Conservation (phyloP, 805 yeast species). For the Pichia heedii region DNA sequence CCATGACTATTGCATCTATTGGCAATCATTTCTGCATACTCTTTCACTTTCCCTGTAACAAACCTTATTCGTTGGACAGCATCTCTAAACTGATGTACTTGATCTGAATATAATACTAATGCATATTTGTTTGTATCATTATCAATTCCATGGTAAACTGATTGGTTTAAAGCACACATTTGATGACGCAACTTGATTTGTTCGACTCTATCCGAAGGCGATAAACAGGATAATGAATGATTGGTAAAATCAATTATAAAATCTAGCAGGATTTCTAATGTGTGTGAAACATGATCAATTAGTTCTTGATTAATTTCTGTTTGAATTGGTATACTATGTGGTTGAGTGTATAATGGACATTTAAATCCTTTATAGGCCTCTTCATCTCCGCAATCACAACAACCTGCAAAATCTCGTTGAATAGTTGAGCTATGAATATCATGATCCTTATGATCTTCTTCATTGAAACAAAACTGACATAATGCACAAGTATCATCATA, state of each 20-base stretch:
- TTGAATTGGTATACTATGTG: background rate
- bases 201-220: constrained; percentile 17
- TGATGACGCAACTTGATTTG: constrained; percentile 21
- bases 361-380: constrained; percentile 63
- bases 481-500: constrained; percentile 78
- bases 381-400: constrained; percentile 84
- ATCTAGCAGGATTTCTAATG: constrained; percentile 44
- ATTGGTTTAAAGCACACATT: constrained; percentile 22
- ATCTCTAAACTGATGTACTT: constrained; percentile 63
- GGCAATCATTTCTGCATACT: constrained; percentile 68
- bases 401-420: constrained; percentile 62
- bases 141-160: constrained; percentile 37
- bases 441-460: constrained; percentile 65
- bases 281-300: constrained; percentile 26
- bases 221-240: constrained; percentile 34
- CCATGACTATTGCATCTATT: constrained; percentile 55
- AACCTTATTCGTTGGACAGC: constrained; percentile 56
- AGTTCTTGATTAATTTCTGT: constrained; percentile 34
- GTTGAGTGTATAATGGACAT: constrained; percentile 35
- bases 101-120: constrained; percentile 69
- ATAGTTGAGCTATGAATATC: constrained; percentile 55
- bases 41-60: constrained; percentile 54
- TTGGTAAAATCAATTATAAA: constrained; percentile 54
- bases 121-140: constrained; percentile 41
- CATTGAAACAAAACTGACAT: constrained; percentile 67